Base-by-base conservation (phyloP, 2,329 filamentous ascomycete species). In the Fusarium xylarioides region DNA sequence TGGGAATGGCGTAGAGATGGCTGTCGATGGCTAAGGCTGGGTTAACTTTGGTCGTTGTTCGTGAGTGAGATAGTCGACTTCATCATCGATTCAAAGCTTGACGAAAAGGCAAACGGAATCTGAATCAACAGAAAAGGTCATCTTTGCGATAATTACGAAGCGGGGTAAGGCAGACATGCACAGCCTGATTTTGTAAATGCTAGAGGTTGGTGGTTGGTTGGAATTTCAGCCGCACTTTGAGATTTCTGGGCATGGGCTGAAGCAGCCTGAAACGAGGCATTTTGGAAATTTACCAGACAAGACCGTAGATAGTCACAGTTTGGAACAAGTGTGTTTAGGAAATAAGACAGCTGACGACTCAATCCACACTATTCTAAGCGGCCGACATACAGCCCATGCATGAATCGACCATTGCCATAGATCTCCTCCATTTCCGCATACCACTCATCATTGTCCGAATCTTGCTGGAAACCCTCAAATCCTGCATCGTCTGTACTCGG, bases 241-340 rank as follows among this genome's bases (percentile, higher is more conserved):
- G 50, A 62, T 46, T 28, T 28, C 21, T 37, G 21, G 32, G 23
- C 19, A 21, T 16, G 16, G 34, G n/a, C 3, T 58, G 19, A 50
- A 9, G 3, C 16, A 30, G 23, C 15, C 11, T 30, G 19, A 28
- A 35, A n/a, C 6, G 23, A 11, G 30, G n/a, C 30, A 35, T 26
- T 11, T 19, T 28, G 16, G 23, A 5, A 26, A 7, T 3, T 15
- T 0, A 32, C 0, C 4, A 23, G 18, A 11, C 11, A 32, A 28
- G 5, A 21, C 2, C 7, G 11, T 10, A 12, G 19, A 21, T 10
- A 34, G 26, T 1, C 0, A 0, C 7, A 1, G 18, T 46, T 19
- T 26, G 11, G 7, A 2, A 5, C 21, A 10, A 38, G 10, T 18
- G 1, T 7, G 18, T 40, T 18, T 11, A 54, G 1, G 15, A 40